Percentiles rank a stretch among this genome's conserved stretches.
Conservation (phyloP, 768 basidiomycete genomes). For the Tylopilus intermedius region DNA sequence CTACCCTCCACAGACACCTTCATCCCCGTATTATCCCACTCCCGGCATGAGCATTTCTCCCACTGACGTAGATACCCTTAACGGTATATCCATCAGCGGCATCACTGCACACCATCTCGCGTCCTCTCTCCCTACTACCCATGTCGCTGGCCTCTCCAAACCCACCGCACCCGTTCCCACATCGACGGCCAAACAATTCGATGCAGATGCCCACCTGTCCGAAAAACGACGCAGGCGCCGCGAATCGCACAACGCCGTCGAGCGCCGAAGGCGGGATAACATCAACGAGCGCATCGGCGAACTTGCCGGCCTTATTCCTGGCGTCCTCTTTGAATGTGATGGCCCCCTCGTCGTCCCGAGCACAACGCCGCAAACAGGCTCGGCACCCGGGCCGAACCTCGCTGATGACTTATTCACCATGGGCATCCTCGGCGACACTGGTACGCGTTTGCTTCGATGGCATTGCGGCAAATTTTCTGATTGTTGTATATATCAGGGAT, state of each 20-base stretch:
- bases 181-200: slow-evolving; percentile 8
- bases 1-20: slow-evolving; percentile 27
- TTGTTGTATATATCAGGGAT: slow-evolving; percentile 7
- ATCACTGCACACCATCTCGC: slow-evolving; percentile 21
- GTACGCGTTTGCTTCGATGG: slow-evolving; percentile 8
- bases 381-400: slow-evolving; percentile 9
- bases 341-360: slow-evolving; percentile 24
- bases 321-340: slow-evolving; percentile 68
- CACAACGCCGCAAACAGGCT: slow-evolving; percentile 8
- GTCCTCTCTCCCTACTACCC: slow-evolving; percentile 14
- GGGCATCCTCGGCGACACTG: slow-evolving; percentile 18
- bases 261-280: slow-evolving; percentile 80
- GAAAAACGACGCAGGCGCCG: slow-evolving; percentile 79
- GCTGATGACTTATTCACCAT: slow-evolving; percentile 22
- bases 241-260: slow-evolving; percentile 91
- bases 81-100: slow-evolving; percentile 13
- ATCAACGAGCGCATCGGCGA: slow-evolving; percentile 96
- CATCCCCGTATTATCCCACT: slow-evolving; percentile 26
- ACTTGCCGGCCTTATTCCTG: slow-evolving; percentile 83
- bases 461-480: not conserved
- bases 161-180: not conserved
- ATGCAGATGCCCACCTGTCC: slow-evolving; percentile 43
- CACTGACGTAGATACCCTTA: slow-evolving; percentile 24
- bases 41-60: slow-evolving; percentile 26
- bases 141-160: slow-evolving; percentile 14